Evolutionary conservation across 108 stramenopile species (phyloP).

Genomic region (Epithemia pelagica): DNA sequence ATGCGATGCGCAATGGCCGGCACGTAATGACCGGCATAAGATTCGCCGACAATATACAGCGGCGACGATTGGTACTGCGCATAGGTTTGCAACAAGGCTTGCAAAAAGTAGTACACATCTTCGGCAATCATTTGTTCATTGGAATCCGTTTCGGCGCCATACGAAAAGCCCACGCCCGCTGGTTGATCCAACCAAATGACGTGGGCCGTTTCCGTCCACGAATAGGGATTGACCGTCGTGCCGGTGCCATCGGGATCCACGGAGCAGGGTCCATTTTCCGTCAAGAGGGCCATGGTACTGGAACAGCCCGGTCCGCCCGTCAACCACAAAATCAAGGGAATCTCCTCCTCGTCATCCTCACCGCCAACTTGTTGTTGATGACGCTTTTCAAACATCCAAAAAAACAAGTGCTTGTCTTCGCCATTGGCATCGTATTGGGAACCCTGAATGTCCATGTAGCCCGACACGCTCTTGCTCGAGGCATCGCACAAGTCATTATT

Average conservation of each 20-base stretch:
- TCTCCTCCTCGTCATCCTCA: slow-evolving; percentile 24
- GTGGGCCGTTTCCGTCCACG: slow-evolving; percentile 93
- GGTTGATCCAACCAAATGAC: slow-evolving; percentile 98
- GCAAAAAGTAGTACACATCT: slow-evolving; percentile 94
- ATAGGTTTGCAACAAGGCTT: slow-evolving; percentile 82
- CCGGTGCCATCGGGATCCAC: slow-evolving; percentile 82
- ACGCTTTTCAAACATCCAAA: slow-evolving; percentile 94
- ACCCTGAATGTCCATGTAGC: slow-evolving; percentile 52
- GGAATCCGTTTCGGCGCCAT: slow-evolving; percentile 72
- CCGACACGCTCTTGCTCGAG: slow-evolving; percentile 33
- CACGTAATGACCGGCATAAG: slow-evolving; percentile 95
- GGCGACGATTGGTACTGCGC: slow-evolving; percentile 70
- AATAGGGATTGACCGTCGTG: slow-evolving; percentile 83
- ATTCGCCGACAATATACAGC: slow-evolving; percentile 79
- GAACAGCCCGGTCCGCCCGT: slow-evolving; percentile 93
- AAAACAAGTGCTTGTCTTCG: slow-evolving; percentile 89
- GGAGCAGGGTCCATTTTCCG: slow-evolving; percentile 95
- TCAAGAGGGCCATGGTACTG: slow-evolving; percentile 80
- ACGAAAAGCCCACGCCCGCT: slow-evolving; percentile 94
- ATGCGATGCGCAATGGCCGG: slow-evolving; percentile 35
- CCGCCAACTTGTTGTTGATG: slow-evolving; percentile 19
- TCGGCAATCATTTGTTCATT: slow-evolving; percentile 89
- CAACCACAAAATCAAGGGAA: slow-evolving; percentile 90
- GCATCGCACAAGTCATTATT: slow-evolving; percentile 29
- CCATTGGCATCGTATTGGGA: slow-evolving; percentile 24